Conservation (phyloP, 257 asterid genomes). For the Apocynum venetum region DNA sequence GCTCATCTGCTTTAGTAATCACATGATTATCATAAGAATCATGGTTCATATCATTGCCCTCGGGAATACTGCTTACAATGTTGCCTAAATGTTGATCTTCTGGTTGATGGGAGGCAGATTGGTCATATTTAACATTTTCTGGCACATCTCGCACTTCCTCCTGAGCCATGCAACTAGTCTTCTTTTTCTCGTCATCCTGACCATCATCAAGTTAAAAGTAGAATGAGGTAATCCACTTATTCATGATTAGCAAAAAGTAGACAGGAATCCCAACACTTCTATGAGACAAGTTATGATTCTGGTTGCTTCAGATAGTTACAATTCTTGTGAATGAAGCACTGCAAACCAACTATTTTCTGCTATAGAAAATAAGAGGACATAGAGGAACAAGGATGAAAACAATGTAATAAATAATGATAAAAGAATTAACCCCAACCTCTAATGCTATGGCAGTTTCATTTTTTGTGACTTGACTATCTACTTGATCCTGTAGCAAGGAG, state of each 20-base stretch:
- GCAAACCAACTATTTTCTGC: not conserved
- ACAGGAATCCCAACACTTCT: not conserved
- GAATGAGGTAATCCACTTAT: slow-evolving; percentile 2
- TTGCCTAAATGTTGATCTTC: slow-evolving; percentile 39
- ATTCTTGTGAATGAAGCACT: not conserved
- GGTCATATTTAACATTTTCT: slow-evolving; percentile 33
- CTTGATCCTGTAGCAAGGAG: slow-evolving; percentile 39
- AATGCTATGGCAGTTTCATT: slow-evolving; percentile 27
- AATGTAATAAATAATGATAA: not conserved
- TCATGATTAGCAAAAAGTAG: not conserved
- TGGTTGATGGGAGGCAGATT: slow-evolving; percentile 32
- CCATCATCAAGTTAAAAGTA: not conserved
- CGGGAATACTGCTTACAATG: slow-evolving; percentile 30
- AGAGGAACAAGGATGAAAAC: not conserved
- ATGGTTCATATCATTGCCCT: slow-evolving; percentile 37
- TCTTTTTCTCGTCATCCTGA: slow-evolving; percentile 27
- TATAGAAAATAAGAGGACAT: not conserved
- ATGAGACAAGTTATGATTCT: not conserved
- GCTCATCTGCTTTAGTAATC: slow-evolving; percentile 34
- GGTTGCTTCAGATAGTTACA: not conserved
- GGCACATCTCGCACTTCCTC: slow-evolving; percentile 23
- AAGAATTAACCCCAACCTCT: slow-evolving; percentile 44
- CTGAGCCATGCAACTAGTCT: slow-evolving; percentile 12
- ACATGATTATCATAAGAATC: slow-evolving; percentile 35
- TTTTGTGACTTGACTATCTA: slow-evolving; percentile 32